These are phyloP conservation scores for Lentinula edodes DNA, from an alignment of 768 basidiomycete species.

Conservation along the genomic window DNA sequence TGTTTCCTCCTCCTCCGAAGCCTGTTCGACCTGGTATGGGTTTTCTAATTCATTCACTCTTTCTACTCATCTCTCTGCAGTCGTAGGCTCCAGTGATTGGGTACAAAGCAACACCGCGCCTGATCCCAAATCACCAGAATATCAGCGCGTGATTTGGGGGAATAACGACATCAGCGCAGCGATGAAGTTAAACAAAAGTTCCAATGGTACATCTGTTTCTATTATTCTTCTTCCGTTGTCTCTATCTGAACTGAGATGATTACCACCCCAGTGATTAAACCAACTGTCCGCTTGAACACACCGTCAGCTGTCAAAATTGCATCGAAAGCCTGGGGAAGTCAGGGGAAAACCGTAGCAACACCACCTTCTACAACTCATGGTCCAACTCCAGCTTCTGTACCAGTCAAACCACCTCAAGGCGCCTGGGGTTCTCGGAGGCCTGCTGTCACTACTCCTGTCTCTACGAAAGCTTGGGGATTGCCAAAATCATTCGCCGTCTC, in stretches of 20 bases:
- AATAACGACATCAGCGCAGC: background rate
- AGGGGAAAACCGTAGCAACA: background rate
- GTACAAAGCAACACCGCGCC: background rate
- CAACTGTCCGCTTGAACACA: background rate
- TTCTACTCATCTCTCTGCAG: background rate
- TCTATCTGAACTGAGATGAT: background rate
- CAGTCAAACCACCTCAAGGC: background rate
- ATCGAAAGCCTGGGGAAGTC: background rate
- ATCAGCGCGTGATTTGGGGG: background rate
- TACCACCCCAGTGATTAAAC: background rate
- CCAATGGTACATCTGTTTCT: background rate
- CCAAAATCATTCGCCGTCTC: background rate
- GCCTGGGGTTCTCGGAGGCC: background rate
- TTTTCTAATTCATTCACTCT: background rate
- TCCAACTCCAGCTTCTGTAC: background rate
- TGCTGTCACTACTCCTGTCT: background rate
- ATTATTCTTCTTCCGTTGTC: too few species aligned
- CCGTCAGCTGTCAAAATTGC: background rate
- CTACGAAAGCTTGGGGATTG: background rate
- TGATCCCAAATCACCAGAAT: background rate
- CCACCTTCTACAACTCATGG: background rate
- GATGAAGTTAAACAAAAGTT: background rate
- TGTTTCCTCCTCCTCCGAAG: background rate
- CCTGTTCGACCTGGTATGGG: background rate
- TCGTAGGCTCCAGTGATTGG: constrained; percentile 2